These are phyloP conservation scores for Sporothrix globosa DNA, from an alignment of 2,329 filamentous ascomycete species.

Conservation along the genomic window DNA sequence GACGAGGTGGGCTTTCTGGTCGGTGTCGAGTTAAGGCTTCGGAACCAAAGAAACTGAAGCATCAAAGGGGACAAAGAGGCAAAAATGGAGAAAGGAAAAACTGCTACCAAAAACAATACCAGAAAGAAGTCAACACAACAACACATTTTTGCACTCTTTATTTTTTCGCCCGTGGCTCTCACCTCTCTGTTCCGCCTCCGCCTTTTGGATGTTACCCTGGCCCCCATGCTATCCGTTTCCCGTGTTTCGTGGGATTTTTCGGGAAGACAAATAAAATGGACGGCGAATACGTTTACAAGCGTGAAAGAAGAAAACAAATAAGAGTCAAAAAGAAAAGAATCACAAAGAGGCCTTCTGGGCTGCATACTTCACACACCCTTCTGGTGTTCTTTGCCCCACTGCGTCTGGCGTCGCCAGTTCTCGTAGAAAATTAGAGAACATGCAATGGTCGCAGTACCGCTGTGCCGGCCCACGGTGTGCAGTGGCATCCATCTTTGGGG, in stretches of 20 bases:
- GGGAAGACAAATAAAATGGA: constrained; percentile 4
- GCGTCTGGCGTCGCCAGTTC: background rate
- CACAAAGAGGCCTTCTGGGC: background rate
- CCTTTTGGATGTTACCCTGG: constrained; percentile 30
- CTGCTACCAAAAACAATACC: background rate
- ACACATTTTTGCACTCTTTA: background rate
- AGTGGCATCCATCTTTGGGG: background rate
- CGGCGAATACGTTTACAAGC: background rate
- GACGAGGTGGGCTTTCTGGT: background rate
- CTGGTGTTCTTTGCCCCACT: background rate
- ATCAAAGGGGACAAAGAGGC: constrained; percentile 1
- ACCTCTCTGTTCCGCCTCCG: constrained; percentile 28
- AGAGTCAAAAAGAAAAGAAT: background rate
- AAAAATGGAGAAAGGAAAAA: background rate
- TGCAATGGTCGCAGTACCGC: constrained; percentile 24
- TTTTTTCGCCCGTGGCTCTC: background rate
- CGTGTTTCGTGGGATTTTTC: background rate
- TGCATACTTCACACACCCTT: constrained; percentile 4
- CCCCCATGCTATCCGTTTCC: constrained; percentile 28
- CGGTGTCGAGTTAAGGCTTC: background rate
- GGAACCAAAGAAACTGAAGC: background rate
- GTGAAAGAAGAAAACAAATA: background rate
- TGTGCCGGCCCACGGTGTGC: constrained; percentile 27
- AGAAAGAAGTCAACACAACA: background rate
- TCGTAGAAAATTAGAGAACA: background rate